These are phyloP conservation scores for Coniferiporia weirii DNA, from an alignment of 1,284 basidiomycete species.

Conservation along the genomic window DNA sequence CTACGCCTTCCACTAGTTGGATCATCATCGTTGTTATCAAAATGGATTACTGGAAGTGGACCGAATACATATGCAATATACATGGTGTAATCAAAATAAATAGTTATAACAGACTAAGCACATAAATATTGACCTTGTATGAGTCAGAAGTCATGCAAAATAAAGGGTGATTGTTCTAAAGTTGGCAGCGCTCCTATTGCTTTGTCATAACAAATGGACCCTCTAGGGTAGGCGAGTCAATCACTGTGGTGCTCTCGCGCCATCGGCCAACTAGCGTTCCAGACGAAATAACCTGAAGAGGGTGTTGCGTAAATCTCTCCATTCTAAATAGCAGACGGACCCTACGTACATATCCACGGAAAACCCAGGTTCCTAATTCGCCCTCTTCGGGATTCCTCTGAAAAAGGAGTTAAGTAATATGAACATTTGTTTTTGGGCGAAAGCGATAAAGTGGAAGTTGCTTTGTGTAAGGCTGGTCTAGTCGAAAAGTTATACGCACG, in stretches of 20 bases:
- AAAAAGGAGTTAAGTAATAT: conserved; percentile 3
- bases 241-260: conserved; percentile 39
- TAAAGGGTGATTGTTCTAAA: background rate
- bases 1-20: conserved; percentile 25
- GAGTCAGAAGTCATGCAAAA: background rate
- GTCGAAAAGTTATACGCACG: conserved; percentile 29
- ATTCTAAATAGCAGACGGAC: background rate
- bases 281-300: background rate
- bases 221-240: conserved; percentile 35
- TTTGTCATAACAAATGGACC: conserved; percentile 41
- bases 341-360: conserved; percentile 44
- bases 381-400: conserved; percentile 31
- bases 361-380: conserved; percentile 39
- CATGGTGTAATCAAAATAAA: too few species aligned
- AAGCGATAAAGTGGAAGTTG: too few species aligned
- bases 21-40: background rate
- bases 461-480: too few species aligned
- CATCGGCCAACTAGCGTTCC: conserved; percentile 43
- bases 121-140: too few species aligned
- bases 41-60: too few species aligned
- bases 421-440: too few species aligned
- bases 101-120: too few species aligned
- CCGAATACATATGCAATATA: too few species aligned
- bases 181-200: conserved; percentile 19
- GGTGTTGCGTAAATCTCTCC: background rate